Evolutionary conservation across 495 filamentous ascomycete genomes (phyloP), one percentile per base, ranked within the genome.

Genomic region (Trichoderma orchidacearum): DNA sequence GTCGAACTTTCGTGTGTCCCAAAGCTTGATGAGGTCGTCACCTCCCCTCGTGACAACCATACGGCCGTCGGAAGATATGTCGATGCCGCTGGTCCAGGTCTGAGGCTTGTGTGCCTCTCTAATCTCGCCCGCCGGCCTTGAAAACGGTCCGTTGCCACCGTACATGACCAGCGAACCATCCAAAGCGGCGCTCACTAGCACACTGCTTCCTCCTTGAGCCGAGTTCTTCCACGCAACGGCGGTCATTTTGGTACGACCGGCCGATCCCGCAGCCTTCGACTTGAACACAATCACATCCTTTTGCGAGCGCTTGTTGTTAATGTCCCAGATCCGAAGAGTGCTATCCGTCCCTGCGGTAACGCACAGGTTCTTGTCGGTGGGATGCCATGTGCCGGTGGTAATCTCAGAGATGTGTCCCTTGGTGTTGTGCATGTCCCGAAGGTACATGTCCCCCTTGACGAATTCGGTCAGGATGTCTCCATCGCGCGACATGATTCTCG

Each of bases 1-100:
- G 67, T 93, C 96, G 75, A 98, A 93, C 64, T 96, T 98, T 51
- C 93, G 82, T 3, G 85, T 96, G 70, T 98, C 93, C 93, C 93
- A 98, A 6, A 96, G 78, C 72, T 86, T 87, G 62, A 80, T 90
- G 25, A 76, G 45, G 69, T 95, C 83, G 70, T 96, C 90, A 30
- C 91, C 91, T 30, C 93, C 93, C 61, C 89, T 76, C 7, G 89
- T 95, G 13, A 95, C 83, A 0, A 96, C 82, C 65, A 94, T 83
- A 36, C 93, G 77, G 4, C 93, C 93, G 68, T 98, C 93, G 1
- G 82, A 69, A 63, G 93, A 97, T 61, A 98, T 84, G 62, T 92
- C 89, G n/a, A 97, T 68, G 1, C 92, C 90, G 36, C 90, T 85
- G 3, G 93, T 97, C 91, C 93, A 96, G 1, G 92, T 94, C 66